Evolutionary conservation across 169 alveolate genomes (phyloP), one percentile per base, ranked within the genome.

Genomic region (Plasmodium billcollinsi): DNA sequence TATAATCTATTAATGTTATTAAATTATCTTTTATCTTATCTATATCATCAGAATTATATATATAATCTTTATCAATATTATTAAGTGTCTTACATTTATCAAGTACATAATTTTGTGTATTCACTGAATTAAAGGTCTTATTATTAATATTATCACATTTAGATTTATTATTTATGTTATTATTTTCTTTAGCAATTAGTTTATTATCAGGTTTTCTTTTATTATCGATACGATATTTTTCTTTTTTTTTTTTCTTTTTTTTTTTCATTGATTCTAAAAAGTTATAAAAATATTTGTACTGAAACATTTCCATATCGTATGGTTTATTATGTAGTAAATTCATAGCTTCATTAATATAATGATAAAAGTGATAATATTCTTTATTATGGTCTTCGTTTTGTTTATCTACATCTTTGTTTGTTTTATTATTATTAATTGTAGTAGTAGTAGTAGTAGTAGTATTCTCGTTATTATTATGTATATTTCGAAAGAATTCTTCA

Each of bases 281-380:
- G 33, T 80, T 39, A 67, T 80, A 80, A 58, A 80, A 52, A 62
- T 67, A 50, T 62, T 71, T 80, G 49, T 67, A 80, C 12, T 52
- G 54, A 26, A 80, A 80, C 2, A 80, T 21, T 39, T 80, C 90
- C 47, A 80, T 67, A 67, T 80, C 90, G 39, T 80, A 56, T 18
- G 90, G 90, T 7, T 62, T 54, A 52, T 80, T 80, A 33, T 73
- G 67, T 33, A 80, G 56, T 26, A 80, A 24, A 24, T 67, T 65
- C 90, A 80, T 80, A 20, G 90, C 90, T 67, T 80, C 90, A 26
- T 80, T 80, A 15, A 80, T 80, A 14, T 52, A 43, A 49, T 80
- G 80, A 33, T 54, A 80, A n/a, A 66, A 78, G 1, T 78, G 56
- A 50, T 49, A 54, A 14, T 43, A 65, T 49, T 43, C 76, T n/a